Evolutionary conservation across 1,284 basidiomycete species (phyloP).

Genomic region (Sanguinoderma infundibulare): DNA sequence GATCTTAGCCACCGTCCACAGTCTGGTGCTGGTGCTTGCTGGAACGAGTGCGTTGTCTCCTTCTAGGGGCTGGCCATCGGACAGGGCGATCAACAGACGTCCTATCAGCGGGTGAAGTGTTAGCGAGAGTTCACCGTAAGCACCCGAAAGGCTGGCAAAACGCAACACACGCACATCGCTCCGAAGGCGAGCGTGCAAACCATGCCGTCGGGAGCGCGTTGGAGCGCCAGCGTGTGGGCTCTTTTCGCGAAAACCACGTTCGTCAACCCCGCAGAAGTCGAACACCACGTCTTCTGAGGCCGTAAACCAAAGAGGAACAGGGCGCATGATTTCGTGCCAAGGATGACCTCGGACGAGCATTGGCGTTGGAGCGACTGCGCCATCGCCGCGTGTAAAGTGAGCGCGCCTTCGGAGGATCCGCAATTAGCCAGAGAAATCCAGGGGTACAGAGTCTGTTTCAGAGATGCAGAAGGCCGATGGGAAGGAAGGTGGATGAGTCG

Average conservation of each 20-base stretch:
- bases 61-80: no score
- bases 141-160: neutral
- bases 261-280: neutral
- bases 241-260: neutral
- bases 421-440: slow-evolving; percentile 1
- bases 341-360: neutral
- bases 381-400: neutral
- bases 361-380: neutral
- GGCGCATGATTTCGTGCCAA: neutral
- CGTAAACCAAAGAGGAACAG: neutral
- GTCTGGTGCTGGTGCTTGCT: slow-evolving; percentile 3
- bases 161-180: neutral
- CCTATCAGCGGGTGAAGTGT: neutral
- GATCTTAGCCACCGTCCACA: slow-evolving; percentile 8
- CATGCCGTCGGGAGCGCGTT: neutral
- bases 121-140: neutral
- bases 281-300: neutral
- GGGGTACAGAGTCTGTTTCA: slow-evolving; percentile 6
- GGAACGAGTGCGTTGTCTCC: neutral
- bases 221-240: neutral
- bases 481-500: neutral
- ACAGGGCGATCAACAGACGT: neutral
- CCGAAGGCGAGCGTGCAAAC: neutral
- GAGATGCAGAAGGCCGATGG: neutral
- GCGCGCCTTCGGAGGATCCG: neutral